These are phyloP conservation scores for Ceratobasidium sp. DNA, from an alignment of 1,284 basidiomycete species.

Conservation along the genomic window DNA sequence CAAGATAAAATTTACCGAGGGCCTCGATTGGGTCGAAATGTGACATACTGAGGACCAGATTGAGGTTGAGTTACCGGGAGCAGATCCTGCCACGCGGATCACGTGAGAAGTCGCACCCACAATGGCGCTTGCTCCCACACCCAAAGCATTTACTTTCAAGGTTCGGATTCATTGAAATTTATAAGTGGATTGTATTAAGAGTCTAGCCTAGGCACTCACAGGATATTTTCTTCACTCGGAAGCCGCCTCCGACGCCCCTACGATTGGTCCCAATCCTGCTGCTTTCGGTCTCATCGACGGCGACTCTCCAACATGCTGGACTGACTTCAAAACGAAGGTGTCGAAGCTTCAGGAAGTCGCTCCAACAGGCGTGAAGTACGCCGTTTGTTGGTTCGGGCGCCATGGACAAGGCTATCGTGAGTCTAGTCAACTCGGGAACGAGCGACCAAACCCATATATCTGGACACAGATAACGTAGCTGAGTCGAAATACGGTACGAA, in stretches of 20 bases:
- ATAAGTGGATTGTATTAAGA: neutral
- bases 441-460: neutral
- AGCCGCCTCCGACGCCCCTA: neutral
- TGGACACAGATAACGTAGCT: conserved; percentile 68
- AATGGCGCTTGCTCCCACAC: too few species aligned
- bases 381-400: conserved; percentile 69
- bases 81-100: too few species aligned
- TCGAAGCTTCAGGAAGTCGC: conserved; percentile 56
- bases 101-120: too few species aligned
- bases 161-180: neutral
- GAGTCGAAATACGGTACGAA: conserved; percentile 71
- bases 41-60: too few species aligned
- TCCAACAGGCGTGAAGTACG: conserved; percentile 56
- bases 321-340: conserved; percentile 55
- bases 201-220: conserved; percentile 46
- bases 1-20: too few species aligned
- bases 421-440: conserved; percentile 44
- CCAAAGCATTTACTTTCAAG: neutral
- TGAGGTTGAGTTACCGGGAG: too few species aligned
- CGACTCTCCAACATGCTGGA: conserved; percentile 60
- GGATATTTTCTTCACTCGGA: conserved; percentile 52
- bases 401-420: conserved; percentile 76
- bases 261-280: conserved; percentile 53
- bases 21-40: too few species aligned
- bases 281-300: conserved; percentile 66